Conservation (phyloP, 768 basidiomycete species). For the Lactarius tabidus region DNA sequence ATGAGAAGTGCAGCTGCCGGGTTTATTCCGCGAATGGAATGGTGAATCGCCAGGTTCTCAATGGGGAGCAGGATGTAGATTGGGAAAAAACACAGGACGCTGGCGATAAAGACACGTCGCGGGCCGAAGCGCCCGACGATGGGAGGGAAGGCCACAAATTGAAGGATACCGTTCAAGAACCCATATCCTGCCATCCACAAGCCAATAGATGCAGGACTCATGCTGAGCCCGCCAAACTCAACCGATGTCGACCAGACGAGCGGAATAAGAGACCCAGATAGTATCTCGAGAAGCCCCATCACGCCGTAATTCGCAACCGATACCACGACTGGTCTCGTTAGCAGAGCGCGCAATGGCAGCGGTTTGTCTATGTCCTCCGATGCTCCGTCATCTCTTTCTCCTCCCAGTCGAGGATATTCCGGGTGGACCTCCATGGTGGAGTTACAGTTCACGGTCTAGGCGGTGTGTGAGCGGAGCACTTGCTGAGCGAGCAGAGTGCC, state of each 20-base stretch:
- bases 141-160: constrained; percentile 38
- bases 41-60: constrained; percentile 8
- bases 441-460: constrained; percentile 2
- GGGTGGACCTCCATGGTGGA: neutral
- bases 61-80: constrained; percentile 32
- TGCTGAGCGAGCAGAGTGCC: too few relatives aligned
- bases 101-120: constrained; percentile 32
- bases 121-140: constrained; percentile 37
- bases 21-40: neutral
- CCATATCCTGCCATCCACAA: constrained; percentile 36
- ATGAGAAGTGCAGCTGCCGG: neutral
- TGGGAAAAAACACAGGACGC: constrained; percentile 28
- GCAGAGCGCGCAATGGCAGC: constrained; percentile 35
- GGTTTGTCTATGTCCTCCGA: constrained; percentile 17
- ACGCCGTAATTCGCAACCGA: constrained; percentile 42
- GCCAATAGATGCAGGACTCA: constrained; percentile 39
- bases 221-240: constrained; percentile 38
- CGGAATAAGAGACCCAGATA: constrained; percentile 39
- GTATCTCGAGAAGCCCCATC: constrained; percentile 43
- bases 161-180: constrained; percentile 37
- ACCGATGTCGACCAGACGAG: constrained; percentile 45
- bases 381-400: neutral
- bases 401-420: neutral
- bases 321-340: constrained; percentile 37
- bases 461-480: neutral